Base-by-base conservation (phyloP, 1,284 basidiomycete species). In the Chiua sp. region DNA sequence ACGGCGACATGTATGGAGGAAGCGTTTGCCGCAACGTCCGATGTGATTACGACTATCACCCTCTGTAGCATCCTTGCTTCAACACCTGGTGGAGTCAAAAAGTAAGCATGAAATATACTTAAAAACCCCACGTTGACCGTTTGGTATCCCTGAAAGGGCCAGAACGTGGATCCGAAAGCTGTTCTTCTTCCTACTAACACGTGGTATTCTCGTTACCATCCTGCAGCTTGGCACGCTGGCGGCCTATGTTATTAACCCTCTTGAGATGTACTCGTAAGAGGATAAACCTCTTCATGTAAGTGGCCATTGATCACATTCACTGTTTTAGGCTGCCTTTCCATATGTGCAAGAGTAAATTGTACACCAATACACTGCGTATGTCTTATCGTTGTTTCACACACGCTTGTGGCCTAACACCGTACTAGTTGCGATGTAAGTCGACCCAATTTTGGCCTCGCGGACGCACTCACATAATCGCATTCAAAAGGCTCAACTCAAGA, bases 51-150 rank as follows among this genome's bases (percentile, higher is more conserved):
- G 11, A 64, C 57, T 18, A 32, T 53, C 46, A 55, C 65, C 10
- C 52, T 61, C 30, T 64, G 58, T n/a, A 65, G 58, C 32, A 56
- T 67, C 23, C 53, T 56, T 35, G 47, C 50, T 11, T 68, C 59
- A 22, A 51, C 63, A 53, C 47, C 53, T 22, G 53, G 48, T 3
- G 60, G 50, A 26, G 55, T 66, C 30, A 47, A 44, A 42, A 53
- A 15, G 63, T 47, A 42, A 53, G 53, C 55, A 28, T 3, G 47
- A 20, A 28, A 39, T 33, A 44, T 15, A 22, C 46, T 18, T 28
- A 32, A 39, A 13, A 37, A 37, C 18, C 4, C 5, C 39, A 6
- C n/a, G 4, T 16, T 46, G 23, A 16, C 13, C 4, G 13, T 16
- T 37, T 13, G 6, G 2, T 33, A 33, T 39, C 46, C 10, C 20